phyloP scores from a whole-genome alignment of 2,329 filamentous ascomycete genomes.

The Furcasterigmium furcatum region DNA sequence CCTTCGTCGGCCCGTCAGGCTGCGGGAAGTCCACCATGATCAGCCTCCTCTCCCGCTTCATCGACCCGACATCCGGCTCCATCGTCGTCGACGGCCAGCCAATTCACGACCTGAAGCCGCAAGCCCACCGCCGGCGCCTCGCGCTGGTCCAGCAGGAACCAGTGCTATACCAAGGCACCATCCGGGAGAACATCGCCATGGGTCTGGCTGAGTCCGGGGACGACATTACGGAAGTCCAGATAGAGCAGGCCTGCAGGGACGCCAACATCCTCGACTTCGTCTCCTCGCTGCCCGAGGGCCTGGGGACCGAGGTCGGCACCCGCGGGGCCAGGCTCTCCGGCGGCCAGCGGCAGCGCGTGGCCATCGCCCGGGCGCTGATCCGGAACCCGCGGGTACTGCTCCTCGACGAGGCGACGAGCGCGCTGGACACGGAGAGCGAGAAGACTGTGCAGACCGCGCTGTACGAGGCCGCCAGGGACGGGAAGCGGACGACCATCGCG shows the following conservation, averaged over 20 bases:
- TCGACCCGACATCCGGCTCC: slow-evolving; percentile 37
- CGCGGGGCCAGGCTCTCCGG: slow-evolving; percentile 68
- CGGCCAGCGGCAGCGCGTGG: slow-evolving; percentile 69
- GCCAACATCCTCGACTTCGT: slow-evolving; percentile 47
- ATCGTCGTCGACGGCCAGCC: slow-evolving; percentile 43
- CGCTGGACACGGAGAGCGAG: slow-evolving; percentile 64
- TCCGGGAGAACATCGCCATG: slow-evolving; percentile 42
- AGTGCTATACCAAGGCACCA: slow-evolving; percentile 43
- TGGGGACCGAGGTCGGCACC: slow-evolving; percentile 62
- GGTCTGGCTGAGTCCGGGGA: slow-evolving; percentile 20
- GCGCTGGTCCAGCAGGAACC: slow-evolving; percentile 58
- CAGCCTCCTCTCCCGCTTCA: slow-evolving; percentile 44
- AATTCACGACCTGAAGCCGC: slow-evolving; percentile 36
- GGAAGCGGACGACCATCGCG: slow-evolving; percentile 52
- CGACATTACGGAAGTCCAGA: slow-evolving; percentile 25
- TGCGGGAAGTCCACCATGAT: slow-evolving; percentile 62
- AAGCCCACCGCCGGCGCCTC: slow-evolving; percentile 47
- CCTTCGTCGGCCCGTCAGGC: slow-evolving; percentile 52
- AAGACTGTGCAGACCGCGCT: slow-evolving; percentile 62
- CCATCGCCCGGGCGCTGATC: slow-evolving; percentile 70
- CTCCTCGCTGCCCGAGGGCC: slow-evolving; percentile 37
- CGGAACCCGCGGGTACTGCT: slow-evolving; percentile 64
- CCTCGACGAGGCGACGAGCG: slow-evolving; percentile 68
- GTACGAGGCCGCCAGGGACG: slow-evolving; percentile 26
- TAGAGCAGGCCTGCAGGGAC: slow-evolving; percentile 40